A percentile compares a stretch with the other conserved stretches of the same genome.
Conservation (phyloP, 495 filamentous ascomycete genomes). For the Daldinia bambusicola region DNA sequence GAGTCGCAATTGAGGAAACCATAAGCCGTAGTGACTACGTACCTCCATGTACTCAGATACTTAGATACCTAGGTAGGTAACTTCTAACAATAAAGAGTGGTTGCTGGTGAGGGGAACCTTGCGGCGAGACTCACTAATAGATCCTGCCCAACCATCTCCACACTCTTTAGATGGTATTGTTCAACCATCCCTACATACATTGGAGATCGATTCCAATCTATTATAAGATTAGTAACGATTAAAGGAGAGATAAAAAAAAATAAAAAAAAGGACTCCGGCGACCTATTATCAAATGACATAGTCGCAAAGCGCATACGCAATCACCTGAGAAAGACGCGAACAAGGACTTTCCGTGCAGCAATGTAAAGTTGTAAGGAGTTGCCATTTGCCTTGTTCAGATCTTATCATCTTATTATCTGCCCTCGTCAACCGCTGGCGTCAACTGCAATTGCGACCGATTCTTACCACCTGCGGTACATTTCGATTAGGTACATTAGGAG, state of each 20-base stretch:
- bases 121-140: background rate
- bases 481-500: background rate
- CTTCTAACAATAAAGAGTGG: background rate
- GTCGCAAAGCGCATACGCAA: slow-evolving; percentile 4
- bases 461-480: slow-evolving; percentile 7
- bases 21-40: background rate
- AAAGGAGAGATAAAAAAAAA: background rate
- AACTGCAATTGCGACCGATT: background rate
- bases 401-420: slow-evolving; percentile 4
- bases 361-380: background rate
- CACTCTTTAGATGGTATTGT: background rate
- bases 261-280: background rate
- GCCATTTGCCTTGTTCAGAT: background rate
- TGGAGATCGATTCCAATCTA: slow-evolving; percentile 9
- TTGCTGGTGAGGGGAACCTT: slow-evolving; percentile 8
- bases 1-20: background rate
- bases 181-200: background rate
- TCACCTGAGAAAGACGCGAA: background rate
- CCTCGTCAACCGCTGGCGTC: background rate
- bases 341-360: background rate
- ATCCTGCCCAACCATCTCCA: slow-evolving; percentile 13
- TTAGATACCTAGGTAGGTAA: background rate
- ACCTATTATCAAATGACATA: background rate
- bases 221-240: background rate
- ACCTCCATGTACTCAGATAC: background rate